Evolutionary conservation across 2,329 filamentous ascomycete species (phyloP).

Genomic region (Akanthomyces dipterigenus): DNA sequence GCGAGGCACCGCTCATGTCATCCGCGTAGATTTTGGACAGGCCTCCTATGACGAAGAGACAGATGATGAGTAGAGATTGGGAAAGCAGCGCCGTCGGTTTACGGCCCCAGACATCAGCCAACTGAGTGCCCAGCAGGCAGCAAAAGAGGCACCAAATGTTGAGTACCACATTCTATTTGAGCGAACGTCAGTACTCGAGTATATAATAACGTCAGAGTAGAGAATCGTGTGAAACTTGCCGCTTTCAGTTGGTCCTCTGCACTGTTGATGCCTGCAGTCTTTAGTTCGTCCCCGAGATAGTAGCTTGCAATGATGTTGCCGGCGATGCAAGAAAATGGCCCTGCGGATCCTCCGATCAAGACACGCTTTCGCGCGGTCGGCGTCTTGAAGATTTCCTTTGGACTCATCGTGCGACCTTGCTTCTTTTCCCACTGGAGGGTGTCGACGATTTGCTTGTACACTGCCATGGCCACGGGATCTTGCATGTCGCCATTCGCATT

Average conservation of each 20-base stretch:
- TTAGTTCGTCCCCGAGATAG: slow-evolving; percentile 33
- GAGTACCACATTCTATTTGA: slow-evolving; percentile 38
- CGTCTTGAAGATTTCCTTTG: slow-evolving; percentile 38
- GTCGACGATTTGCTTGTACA: slow-evolving; percentile 32
- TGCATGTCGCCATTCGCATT: slow-evolving; percentile 36
- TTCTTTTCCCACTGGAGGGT: slow-evolving; percentile 35
- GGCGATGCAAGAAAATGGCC: slow-evolving; percentile 20
- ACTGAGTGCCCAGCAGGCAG: slow-evolving; percentile 35
- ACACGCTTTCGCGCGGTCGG: slow-evolving; percentile 42
- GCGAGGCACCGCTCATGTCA: slow-evolving; percentile 20
- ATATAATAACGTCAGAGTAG: too few species aligned
- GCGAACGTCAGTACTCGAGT: slow-evolving; percentile 12
- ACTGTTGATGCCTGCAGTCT: slow-evolving; percentile 39
- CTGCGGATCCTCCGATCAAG: slow-evolving; percentile 38
- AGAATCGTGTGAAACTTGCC: slow-evolving; percentile 19
- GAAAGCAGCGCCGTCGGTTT: slow-evolving; percentile 36
- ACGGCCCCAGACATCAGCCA: slow-evolving; percentile 36
- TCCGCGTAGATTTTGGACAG: slow-evolving; percentile 36
- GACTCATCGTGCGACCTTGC: slow-evolving; percentile 33
- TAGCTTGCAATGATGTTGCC: slow-evolving; percentile 35
- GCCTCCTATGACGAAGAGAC: slow-evolving; percentile 44
- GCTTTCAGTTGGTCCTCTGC: slow-evolving; percentile 35
- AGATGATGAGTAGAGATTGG: slow-evolving; percentile 31
- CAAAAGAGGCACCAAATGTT: slow-evolving; percentile 42
- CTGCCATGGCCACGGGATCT: slow-evolving; percentile 20